phyloP scores from a whole-genome alignment of 495 filamentous ascomycete genomes.

The Xylaria telfairii region DNA sequence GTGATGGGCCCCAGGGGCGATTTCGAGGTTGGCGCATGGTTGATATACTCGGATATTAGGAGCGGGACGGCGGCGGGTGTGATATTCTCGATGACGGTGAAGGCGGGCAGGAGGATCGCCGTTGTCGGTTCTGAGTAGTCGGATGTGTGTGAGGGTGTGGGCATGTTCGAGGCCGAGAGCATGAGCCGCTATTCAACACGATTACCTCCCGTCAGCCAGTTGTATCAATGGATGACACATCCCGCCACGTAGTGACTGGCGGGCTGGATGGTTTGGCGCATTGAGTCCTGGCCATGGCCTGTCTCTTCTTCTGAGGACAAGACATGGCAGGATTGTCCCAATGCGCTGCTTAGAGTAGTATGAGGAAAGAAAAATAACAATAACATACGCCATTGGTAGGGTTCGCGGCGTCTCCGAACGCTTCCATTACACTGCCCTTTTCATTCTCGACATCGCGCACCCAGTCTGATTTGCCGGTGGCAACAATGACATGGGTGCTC shows the following conservation, averaged over 20 bases:
- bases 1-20: slow-evolving; percentile 63
- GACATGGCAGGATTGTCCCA: not conserved
- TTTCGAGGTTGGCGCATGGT: slow-evolving; percentile 73
- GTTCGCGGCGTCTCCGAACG: slow-evolving; percentile 66
- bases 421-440: slow-evolving; percentile 93
- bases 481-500: slow-evolving; percentile 88
- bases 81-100: slow-evolving; percentile 85
- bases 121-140: slow-evolving; percentile 73
- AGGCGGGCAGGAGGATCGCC: slow-evolving; percentile 86
- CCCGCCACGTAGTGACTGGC: not conserved
- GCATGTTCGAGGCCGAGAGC: slow-evolving; percentile 93
- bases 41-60: slow-evolving; percentile 75
- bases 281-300: not conserved
- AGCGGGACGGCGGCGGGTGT: slow-evolving; percentile 74
- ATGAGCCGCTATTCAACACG: slow-evolving; percentile 69
- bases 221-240: not conserved
- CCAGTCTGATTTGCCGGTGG: slow-evolving; percentile 96
- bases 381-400: slow-evolving; percentile 76
- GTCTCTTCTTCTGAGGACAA: not conserved
- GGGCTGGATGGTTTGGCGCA: not conserved
- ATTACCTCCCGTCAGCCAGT: slow-evolving; percentile 13
- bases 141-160: slow-evolving; percentile 65
- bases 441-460: slow-evolving; percentile 88
- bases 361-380: slow-evolving; percentile 31
- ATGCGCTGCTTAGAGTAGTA: not conserved